Percentiles rank a stretch among this genome's conserved stretches.
Evolutionary conservation across 2,329 filamentous ascomycete species (phyloP).

Genomic region (Diaporthe helianthi): DNA sequence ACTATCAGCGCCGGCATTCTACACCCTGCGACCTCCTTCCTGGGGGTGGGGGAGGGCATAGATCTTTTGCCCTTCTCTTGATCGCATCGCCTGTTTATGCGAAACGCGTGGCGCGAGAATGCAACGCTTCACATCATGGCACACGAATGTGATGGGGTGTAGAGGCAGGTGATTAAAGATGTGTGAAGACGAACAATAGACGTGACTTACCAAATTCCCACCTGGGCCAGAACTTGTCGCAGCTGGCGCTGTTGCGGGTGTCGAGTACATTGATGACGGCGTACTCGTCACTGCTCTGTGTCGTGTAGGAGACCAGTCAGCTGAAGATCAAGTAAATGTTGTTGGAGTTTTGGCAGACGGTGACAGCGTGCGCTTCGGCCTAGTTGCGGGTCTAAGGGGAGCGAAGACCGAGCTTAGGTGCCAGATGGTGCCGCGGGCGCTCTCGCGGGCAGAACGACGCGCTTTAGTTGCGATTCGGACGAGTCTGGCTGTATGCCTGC

Average conservation of each 20-base stretch:
- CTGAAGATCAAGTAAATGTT: neutral
- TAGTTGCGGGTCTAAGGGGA: constrained; percentile 14
- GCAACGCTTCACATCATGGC: neutral
- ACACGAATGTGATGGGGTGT: neutral
- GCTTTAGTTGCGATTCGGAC: neutral
- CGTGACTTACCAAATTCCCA: constrained; percentile 49
- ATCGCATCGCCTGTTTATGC: neutral
- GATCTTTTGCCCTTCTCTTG: neutral
- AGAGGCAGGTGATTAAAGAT: neutral
- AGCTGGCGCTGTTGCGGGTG: constrained; percentile 46
- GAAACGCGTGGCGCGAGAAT: constrained; percentile 15
- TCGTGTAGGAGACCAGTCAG: constrained; percentile 10
- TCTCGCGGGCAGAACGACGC: neutral
- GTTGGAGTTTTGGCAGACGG: neutral
- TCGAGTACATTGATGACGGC: constrained; percentile 35
- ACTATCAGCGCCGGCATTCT: constrained; percentile 24
- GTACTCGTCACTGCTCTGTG: constrained; percentile 38
- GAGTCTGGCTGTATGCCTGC: neutral
- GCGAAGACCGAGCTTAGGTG: constrained; percentile 1
- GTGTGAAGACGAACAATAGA: constrained; percentile 7
- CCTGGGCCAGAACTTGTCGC: constrained; percentile 47
- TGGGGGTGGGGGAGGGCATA: too few relatives aligned
- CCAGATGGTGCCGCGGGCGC: neutral
- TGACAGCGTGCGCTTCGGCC: neutral
- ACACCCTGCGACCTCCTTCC: constrained; percentile 8